phyloP scores from a whole-genome alignment of 768 basidiomycete species.

The Mycena chlorophos region DNA sequence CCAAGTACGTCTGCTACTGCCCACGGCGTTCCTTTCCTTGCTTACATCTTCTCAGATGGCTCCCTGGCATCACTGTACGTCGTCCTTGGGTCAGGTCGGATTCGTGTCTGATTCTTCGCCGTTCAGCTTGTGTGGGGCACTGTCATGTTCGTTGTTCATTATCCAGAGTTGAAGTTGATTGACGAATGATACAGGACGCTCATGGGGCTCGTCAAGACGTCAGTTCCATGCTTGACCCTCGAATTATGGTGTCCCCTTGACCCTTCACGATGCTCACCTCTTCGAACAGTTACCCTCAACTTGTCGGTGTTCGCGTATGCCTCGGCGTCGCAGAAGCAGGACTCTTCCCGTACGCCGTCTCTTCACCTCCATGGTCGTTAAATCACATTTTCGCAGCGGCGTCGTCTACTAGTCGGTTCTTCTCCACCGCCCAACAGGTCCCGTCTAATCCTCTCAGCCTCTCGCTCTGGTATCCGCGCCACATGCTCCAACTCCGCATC shows the following conservation, averaged over 20 bases:
- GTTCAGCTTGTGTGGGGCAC: slow-evolving; percentile 61
- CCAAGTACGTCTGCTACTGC: slow-evolving; percentile 40
- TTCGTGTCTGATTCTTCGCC: background rate
- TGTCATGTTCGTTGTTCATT: slow-evolving; percentile 48
- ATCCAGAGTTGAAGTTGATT: background rate
- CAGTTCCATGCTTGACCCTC: slow-evolving; percentile 1
- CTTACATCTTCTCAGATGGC: slow-evolving; percentile 45
- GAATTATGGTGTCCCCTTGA: background rate
- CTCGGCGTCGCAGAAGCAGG: slow-evolving; percentile 72
- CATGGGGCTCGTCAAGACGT: slow-evolving; percentile 73
- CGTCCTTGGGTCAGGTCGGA: background rate
- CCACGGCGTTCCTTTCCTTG: background rate
- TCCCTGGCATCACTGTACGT: slow-evolving; percentile 63
- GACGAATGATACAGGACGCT: slow-evolving; percentile 42
- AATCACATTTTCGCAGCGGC: slow-evolving; percentile 31
- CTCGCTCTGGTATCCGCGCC: slow-evolving; percentile 70
- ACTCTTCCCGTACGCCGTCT: slow-evolving; percentile 48
- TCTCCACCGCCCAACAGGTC: background rate
- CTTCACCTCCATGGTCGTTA: background rate
- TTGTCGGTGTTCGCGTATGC: slow-evolving; percentile 56
- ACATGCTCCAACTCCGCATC: slow-evolving; percentile 59
- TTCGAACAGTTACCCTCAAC: slow-evolving; percentile 54
- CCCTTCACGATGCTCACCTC: background rate
- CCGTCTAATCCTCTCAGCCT: slow-evolving; percentile 38
- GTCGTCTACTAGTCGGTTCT: slow-evolving; percentile 66